These are phyloP conservation scores for Pseudogymnoascus sp. DNA, from an alignment of 2,329 filamentous ascomycete species.

Conservation along the genomic window DNA sequence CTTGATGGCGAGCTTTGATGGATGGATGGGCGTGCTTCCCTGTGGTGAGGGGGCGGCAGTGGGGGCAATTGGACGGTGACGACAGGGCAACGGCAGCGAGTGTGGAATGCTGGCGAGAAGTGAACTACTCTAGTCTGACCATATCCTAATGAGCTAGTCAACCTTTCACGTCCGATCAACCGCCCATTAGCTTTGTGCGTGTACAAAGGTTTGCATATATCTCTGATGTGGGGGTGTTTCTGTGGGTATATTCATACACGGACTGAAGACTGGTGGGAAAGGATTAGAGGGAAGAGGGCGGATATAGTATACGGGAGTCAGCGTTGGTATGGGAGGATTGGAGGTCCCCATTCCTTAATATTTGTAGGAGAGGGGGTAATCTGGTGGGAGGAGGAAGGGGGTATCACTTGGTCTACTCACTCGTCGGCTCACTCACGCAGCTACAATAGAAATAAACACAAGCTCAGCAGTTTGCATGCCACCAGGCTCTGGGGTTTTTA, in stretches of 20 bases:
- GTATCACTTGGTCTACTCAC: background rate
- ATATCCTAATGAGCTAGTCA: too few species aligned
- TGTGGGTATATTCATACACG: background rate
- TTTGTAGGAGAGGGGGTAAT: background rate
- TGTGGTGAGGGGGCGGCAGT: too few species aligned
- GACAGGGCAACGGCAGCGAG: too few species aligned
- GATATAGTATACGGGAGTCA: background rate
- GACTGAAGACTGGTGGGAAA: background rate
- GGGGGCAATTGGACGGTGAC: too few species aligned
- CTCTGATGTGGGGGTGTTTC: too few species aligned
- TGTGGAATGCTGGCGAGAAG: too few species aligned
- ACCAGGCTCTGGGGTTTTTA: background rate
- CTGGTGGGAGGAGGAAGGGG: background rate
- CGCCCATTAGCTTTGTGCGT: too few species aligned
- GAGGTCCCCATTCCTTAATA: background rate
- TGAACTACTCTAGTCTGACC: too few species aligned
- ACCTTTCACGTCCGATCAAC: too few species aligned
- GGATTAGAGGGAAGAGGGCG: background rate
- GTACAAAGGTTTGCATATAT: too few species aligned
- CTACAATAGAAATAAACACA: background rate
- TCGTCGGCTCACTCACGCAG: background rate
- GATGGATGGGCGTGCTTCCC: too few species aligned
- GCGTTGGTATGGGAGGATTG: background rate
- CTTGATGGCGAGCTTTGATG: too few species aligned
- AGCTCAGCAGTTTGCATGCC: background rate